These are phyloP conservation scores for Madurella fahalii DNA, from an alignment of 2,329 filamentous ascomycete species.

Conservation along the genomic window DNA sequence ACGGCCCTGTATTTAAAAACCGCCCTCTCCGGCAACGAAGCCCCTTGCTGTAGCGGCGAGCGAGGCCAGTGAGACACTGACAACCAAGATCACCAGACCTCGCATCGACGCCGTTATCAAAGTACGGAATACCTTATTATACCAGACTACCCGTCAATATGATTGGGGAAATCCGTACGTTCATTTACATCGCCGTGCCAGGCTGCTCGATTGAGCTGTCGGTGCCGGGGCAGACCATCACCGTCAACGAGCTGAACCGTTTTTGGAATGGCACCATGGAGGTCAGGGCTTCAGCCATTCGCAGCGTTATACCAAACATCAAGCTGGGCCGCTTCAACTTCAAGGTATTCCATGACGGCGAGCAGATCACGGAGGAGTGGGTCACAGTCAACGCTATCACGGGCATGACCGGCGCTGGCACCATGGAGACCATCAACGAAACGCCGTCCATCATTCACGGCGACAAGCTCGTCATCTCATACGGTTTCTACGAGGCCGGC, in stretches of 20 bases:
- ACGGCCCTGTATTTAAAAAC: too few relatives aligned
- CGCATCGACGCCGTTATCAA: too few relatives aligned
- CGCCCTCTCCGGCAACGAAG: too few relatives aligned
- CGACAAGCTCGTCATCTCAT: slow-evolving; percentile 34
- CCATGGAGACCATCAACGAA: slow-evolving; percentile 33
- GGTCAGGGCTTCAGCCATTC: slow-evolving; percentile 42
- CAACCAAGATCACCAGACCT: too few relatives aligned
- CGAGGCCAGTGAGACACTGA: too few relatives aligned
- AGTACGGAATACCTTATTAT: too few relatives aligned
- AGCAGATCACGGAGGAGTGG: slow-evolving; percentile 40
- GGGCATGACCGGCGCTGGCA: slow-evolving; percentile 40
- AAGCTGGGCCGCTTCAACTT: slow-evolving; percentile 43
- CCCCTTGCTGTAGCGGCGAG: too few relatives aligned
- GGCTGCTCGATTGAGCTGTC: slow-evolving; percentile 41
- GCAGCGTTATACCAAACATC: slow-evolving; percentile 38
- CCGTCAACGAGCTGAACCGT: slow-evolving; percentile 30
- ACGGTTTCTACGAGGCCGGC: slow-evolving; percentile 48
- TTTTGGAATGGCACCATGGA: slow-evolving; percentile 41
- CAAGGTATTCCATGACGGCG: slow-evolving; percentile 36
- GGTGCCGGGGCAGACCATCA: slow-evolving; percentile 38
- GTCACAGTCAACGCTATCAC: slow-evolving; percentile 44
- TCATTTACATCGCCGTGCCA: slow-evolving; percentile 37
- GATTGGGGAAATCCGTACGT: slow-evolving; percentile 39
- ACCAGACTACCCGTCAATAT: slow-evolving; percentile 27
- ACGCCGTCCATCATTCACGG: slow-evolving; percentile 29